Base-by-base conservation (phyloP, 805 yeast genomes). In the Ogataea paraovalis region DNA sequence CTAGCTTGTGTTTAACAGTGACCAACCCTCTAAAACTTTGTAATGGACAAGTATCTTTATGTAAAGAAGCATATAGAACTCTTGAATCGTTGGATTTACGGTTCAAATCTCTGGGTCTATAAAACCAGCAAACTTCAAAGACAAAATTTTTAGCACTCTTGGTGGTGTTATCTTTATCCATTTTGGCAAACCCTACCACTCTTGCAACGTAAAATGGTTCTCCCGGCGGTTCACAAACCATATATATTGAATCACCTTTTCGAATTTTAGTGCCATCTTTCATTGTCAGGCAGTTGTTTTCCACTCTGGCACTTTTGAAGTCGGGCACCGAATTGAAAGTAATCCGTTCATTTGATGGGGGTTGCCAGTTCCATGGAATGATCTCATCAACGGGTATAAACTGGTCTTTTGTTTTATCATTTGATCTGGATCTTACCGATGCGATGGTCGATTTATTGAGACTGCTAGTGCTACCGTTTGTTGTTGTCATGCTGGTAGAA, bases 141-240 rank as follows among this genome's bases (percentile, higher is more conserved):
- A 67, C 61, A 62, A 72, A 85, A 43, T 74, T 73, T 25, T 73
- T 74, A 2, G 85, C 83, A 8, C 74, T 73, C 47, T 72, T 75
- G 34, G 67, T 55, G 40, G 42, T 50, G 30, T 48, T 44, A 23
- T 44, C 48, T 45, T 63, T 65, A 45, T 70, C 73, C 54, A 70
- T 75, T 43, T 65, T 64, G 3, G 72, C 73, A 55, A 90, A 88
- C 14, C 91, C 94, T 73, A 87, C 78, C 36, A 92, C 75, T 38
- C 92, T 73, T 1, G 95, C 98, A 39, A 94, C 78, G 58, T 89
- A 87, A 70, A 86, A 94, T 0, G 98, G 97, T 58, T 89, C 97
- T 2, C 96, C 94, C 0, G 96, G 89, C 1, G 96, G 96, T 64
- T 89, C 97, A 52, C 94, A 81, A 12, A 91, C 75, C 82, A 91